Base-by-base conservation (phyloP, 148 eudicot species). In the Dianthus caryophyllus region DNA sequence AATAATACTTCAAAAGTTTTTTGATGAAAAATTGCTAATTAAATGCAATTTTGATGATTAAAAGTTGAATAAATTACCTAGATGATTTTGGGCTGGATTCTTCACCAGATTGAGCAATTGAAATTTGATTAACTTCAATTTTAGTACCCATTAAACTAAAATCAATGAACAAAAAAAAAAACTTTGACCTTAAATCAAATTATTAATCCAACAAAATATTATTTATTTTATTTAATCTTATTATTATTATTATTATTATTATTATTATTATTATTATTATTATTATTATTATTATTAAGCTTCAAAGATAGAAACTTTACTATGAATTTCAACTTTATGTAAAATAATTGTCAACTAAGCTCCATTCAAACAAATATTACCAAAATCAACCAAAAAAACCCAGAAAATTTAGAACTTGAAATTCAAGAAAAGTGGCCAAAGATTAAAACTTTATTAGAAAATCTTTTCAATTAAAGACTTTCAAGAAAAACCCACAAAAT, bases 81-180 rank as follows among this genome's bases (percentile, higher is more conserved):
- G 78, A 41, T 21, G 78, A 47, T 31, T 26, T 39, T 53, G 41
- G 43, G 51, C 31, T 62, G 30, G 26, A 29, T 68, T 74, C 64
- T 60, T 70, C 73, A 20, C 16, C 56, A 58, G 51, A 54, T 6
- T 67, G 51, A 46, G 9, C 57, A 56, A 64, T 38, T 24, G 73
- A 24, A 38, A 70, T 36, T 14, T 64, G 73, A 2, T 38, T 44
- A 9, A 46, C 74, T 31, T 69, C 60, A 47, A 64, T 56, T 56
- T 64, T 69, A 44, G 70, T 46, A 69, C 61, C 56, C 78, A 75
- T 68, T 46, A 25, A 11, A 51, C 53, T 41, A 52, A 33, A 33
- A n/a, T n/a, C n/a, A n/a, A n/a, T 14, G 10, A 50, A 22, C 17
- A 22, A 46, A n/a, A 17, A 6, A n/a, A 17, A 50, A 51, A 51